These are phyloP conservation scores for Cynanchum wilfordii DNA, from an alignment of 257 asterid species.

Conservation along the genomic window DNA sequence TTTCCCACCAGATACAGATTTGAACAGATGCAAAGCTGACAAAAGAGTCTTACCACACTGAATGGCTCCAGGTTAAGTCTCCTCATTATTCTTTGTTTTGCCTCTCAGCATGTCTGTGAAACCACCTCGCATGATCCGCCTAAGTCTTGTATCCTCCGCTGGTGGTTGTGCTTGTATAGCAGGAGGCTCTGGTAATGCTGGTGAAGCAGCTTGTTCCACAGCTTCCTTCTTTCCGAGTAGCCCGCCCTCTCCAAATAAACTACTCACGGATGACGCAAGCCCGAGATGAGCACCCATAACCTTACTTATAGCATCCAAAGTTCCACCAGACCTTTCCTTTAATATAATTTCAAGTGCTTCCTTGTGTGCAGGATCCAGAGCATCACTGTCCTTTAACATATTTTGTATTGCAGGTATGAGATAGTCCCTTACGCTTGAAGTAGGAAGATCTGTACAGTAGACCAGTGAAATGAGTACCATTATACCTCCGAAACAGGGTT, in stretches of 20 bases:
- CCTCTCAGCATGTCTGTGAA: constrained; percentile 90
- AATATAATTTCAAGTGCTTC: constrained; percentile 93
- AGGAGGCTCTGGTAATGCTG: constrained; percentile 27
- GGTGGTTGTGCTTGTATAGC: constrained; percentile 34
- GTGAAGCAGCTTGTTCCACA: constrained; percentile 32
- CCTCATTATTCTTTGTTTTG: constrained; percentile 56
- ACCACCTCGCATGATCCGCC: constrained; percentile 89
- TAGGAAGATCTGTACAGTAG: constrained; percentile 59
- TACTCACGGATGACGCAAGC: constrained; percentile 71
- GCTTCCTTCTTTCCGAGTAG: constrained; percentile 68
- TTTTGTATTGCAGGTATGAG: constrained; percentile 93
- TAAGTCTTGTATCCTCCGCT: constrained; percentile 77
- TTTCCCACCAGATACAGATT: not conserved
- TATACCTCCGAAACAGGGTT: not conserved
- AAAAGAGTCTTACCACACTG: constrained; percentile 27
- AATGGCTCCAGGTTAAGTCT: constrained; percentile 20
- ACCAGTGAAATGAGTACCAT: not conserved
- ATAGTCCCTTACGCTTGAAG: constrained; percentile 63
- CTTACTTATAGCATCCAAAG: constrained; percentile 74
- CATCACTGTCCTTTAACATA: constrained; percentile 73
- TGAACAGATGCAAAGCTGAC: not conserved
- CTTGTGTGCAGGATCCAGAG: constrained; percentile 98
- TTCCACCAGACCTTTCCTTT: constrained; percentile 91
- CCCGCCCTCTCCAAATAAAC: constrained; percentile 87
- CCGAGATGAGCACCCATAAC: constrained; percentile 97